phyloP scores from a whole-genome alignment of 2,329 filamentous ascomycete genomes.

The Neofusicoccum parvum region DNA sequence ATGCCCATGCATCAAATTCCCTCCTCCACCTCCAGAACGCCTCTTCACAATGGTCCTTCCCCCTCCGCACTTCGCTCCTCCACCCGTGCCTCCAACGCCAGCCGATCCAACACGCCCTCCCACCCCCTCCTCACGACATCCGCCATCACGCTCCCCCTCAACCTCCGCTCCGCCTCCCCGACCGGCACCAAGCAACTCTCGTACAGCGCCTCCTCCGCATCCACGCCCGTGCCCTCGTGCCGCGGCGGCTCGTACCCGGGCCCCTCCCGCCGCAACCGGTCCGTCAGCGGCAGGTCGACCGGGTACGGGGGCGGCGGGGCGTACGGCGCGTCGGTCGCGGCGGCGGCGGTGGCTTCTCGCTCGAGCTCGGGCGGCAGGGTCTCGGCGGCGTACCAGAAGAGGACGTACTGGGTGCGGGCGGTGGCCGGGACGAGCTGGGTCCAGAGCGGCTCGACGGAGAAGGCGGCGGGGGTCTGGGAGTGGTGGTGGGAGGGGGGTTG shows the following conservation, averaged over 20 bases:
- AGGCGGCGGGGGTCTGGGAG: conserved; percentile 21
- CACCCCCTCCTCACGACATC: conserved; percentile 51
- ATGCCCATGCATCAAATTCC: too few relatives aligned
- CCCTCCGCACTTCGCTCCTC: background rate
- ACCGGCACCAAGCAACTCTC: conserved; percentile 45
- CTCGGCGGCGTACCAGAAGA: conserved; percentile 53
- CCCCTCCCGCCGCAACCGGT: conserved; percentile 43
- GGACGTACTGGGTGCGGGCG: conserved; percentile 43
- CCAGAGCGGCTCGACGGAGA: conserved; percentile 50
- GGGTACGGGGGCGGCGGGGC: conserved; percentile 43
- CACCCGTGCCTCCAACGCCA: background rate
- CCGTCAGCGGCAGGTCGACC: conserved; percentile 35
- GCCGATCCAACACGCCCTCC: conserved; percentile 39
- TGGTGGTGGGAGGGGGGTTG: conserved; percentile 37
- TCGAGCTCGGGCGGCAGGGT: conserved; percentile 46
- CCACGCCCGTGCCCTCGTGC: conserved; percentile 52
- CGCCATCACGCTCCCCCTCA: conserved; percentile 44
- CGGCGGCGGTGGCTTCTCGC: conserved; percentile 25
- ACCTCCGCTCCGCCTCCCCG: conserved; percentile 44
- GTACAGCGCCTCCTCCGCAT: conserved; percentile 50
- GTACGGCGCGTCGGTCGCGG: conserved; percentile 34
- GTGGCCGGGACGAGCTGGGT: conserved; percentile 47
- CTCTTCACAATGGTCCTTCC: background rate
- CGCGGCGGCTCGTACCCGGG: conserved; percentile 47
- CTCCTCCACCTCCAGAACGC: background rate